These are phyloP conservation scores for Isatis tinctoria DNA, from an alignment of 345 rosid genomes.

Conservation along the genomic window DNA sequence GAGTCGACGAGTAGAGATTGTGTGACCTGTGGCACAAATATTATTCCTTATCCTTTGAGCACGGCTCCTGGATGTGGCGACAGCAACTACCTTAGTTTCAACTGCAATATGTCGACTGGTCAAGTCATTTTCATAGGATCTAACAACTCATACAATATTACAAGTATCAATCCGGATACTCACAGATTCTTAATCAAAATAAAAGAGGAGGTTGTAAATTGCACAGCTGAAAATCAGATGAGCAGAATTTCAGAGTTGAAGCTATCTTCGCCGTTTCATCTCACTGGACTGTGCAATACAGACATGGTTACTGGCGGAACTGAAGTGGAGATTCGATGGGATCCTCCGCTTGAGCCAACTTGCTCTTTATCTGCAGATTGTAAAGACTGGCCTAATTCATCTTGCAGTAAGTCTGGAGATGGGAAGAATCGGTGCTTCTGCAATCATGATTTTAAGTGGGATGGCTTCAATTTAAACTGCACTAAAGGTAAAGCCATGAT, in stretches of 20 bases:
- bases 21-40: constrained; percentile 43
- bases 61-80: constrained; percentile 58
- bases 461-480: constrained; percentile 42
- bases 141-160: constrained; percentile 36
- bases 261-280: constrained; percentile 34
- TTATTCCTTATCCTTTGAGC: constrained; percentile 64
- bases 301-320: constrained; percentile 21
- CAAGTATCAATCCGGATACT: constrained; percentile 37
- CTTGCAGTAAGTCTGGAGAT: constrained; percentile 37
- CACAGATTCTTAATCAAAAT: constrained; percentile 37
- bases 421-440: constrained; percentile 49
- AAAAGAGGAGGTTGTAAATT: constrained; percentile 18
- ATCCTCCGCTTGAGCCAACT: constrained; percentile 49
- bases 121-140: constrained; percentile 38
- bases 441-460: constrained; percentile 41
- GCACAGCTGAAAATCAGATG: constrained; percentile 14
- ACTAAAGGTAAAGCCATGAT: constrained; percentile 36
- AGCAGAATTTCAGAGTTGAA: constrained; percentile 10
- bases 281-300: constrained; percentile 34
- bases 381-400: constrained; percentile 52
- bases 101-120: constrained; percentile 45
- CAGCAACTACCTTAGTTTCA: constrained; percentile 44
- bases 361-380: constrained; percentile 49
- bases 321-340: constrained; percentile 57
- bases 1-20: constrained; percentile 46